Conservation (phyloP, 495 filamentous ascomycete genomes). For the Hyaloscypha finlandica region DNA sequence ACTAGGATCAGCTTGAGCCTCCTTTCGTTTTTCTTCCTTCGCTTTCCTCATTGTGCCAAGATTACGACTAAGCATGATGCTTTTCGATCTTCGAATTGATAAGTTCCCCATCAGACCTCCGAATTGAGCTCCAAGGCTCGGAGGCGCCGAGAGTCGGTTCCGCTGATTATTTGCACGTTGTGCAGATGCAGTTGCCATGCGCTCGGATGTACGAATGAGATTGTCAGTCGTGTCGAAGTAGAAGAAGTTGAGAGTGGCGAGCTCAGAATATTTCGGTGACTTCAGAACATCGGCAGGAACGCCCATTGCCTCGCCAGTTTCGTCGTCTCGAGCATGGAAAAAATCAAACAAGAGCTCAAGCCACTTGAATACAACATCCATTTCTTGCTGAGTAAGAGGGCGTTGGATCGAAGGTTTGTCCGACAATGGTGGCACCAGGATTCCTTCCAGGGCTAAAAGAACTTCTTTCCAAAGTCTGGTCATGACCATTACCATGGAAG, state of each 20-base stretch:
- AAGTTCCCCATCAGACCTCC: constrained; percentile 70
- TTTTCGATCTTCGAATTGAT: constrained; percentile 79
- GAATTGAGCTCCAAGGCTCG: constrained; percentile 54
- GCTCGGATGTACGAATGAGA: constrained; percentile 87
- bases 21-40: constrained; percentile 93
- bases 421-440: constrained; percentile 91
- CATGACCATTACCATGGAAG: constrained; percentile 97
- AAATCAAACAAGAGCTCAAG: constrained; percentile 89
- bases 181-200: constrained; percentile 90
- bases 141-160: constrained; percentile 74
- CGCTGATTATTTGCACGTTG: constrained; percentile 69
- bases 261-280: constrained; percentile 97
- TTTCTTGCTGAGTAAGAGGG: constrained; percentile 82
- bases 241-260: constrained; percentile 95
- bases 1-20: constrained; percentile 93
- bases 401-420: constrained; percentile 92
- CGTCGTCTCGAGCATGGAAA: constrained; percentile 90
- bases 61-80: constrained; percentile 92
- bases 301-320: constrained; percentile 81
- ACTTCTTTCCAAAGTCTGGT: constrained; percentile 98
- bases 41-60: constrained; percentile 93
- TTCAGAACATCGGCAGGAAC: constrained; percentile 90
- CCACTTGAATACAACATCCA: constrained; percentile 96
- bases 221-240: constrained; percentile 93
- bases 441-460: constrained; percentile 81